phyloP scores from a whole-genome alignment of 176 grass and related monocot genomes.

The Eremochloa ophiuroides region DNA sequence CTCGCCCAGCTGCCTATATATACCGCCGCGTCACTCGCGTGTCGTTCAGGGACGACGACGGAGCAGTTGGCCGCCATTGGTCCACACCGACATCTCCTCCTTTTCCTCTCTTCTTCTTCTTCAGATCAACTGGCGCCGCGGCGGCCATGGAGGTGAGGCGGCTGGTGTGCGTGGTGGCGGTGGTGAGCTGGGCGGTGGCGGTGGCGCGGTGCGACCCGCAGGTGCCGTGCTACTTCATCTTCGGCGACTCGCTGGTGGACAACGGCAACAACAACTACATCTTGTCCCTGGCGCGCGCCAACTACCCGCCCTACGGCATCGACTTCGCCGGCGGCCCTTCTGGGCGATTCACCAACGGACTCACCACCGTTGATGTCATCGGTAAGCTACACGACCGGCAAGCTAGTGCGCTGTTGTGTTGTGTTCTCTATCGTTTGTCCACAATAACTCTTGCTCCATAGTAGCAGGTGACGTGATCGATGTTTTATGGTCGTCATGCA shows the following conservation, averaged over 20 bases:
- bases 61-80: background rate
- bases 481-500: too few relatives aligned
- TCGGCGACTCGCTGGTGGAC: constrained; percentile 98
- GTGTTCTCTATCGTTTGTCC: too few relatives aligned
- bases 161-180: too few relatives aligned
- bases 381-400: constrained; percentile 20
- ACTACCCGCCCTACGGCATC: constrained; percentile 93
- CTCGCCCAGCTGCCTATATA: constrained; percentile 28
- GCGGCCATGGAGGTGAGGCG: too few relatives aligned
- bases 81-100: too few relatives aligned
- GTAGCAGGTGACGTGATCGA: too few relatives aligned
- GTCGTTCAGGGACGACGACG: background rate
- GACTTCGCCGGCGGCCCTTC: constrained; percentile 70
- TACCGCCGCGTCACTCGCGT: background rate
- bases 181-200: background rate
- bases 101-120: background rate
- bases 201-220: constrained; percentile 55
- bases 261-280: constrained; percentile 99
- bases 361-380: constrained; percentile 94
- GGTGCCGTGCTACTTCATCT: constrained; percentile 97
- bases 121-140: too few relatives aligned
- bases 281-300: constrained; percentile 67
- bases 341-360: constrained; percentile 83
- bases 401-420: too few relatives aligned
- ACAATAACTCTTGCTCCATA: too few relatives aligned